Evolutionary conservation across 805 yeast species (phyloP), one percentile per base, ranked within the genome.

Genomic region (Lachancea lanzarotensis): DNA sequence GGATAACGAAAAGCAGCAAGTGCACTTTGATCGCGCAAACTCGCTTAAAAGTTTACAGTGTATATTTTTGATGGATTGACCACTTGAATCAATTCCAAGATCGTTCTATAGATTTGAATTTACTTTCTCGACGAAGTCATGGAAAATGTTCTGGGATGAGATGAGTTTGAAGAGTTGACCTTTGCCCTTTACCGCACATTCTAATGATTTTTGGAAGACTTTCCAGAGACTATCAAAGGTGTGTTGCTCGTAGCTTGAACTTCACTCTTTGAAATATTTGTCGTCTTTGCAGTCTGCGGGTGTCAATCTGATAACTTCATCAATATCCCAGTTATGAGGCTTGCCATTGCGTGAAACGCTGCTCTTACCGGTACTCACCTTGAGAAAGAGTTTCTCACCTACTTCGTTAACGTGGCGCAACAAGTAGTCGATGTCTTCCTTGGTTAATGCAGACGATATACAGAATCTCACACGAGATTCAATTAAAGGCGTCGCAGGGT

Each of bases 401-500:
- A 88, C 74, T 55, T 83, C 88, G 54, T 79, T 79, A 56, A 84
- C 75, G 56, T 78, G 81, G 42, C 76, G 74, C 54, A 90, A 71
- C 34, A 88, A 74, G 54, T 79, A 75, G 62, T 93, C 99, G 56
- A 93, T 76, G 66, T 93, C 99, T 56, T 85, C 91, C 68, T 93
- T 93, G 27, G 95, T 93, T 56, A 95, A 74, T 1, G 98, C 84
- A 0, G 97, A 72, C 44, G 95, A 84, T 55, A 93, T 82, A 73
- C 99, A 93, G 57, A 93, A 79, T 65, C 99, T 79, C 22, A 88
- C 89, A 68, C 98, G 80, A 4, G 95, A 84, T 31, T 89, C 79
- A 35, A 87, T 81, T 53, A 93, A 74, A 30, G 96, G 96, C 0
- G 98, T 91, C 1, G 98, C 98, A 10, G 99, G 99, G 63, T 93